phyloP scores from a whole-genome alignment of 768 basidiomycete species.

The Trametes cubensis region DNA sequence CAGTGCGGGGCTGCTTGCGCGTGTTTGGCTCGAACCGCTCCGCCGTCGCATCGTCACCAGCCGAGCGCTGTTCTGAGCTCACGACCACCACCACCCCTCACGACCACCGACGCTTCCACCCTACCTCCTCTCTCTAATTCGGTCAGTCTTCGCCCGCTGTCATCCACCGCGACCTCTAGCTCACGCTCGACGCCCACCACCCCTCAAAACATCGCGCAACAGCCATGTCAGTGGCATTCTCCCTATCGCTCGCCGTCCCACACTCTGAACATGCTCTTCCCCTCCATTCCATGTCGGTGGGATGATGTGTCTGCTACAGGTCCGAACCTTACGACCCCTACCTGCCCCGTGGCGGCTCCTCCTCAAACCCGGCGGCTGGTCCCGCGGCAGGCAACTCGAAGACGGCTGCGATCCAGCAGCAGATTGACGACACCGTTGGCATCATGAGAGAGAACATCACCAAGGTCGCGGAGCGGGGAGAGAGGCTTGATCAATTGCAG shows the following conservation, averaged over 20 bases:
- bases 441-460: conserved; percentile 99
- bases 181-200: conserved; percentile 2
- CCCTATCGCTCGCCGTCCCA: conserved; percentile 14
- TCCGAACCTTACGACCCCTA: conserved; percentile 99
- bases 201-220: conserved; percentile 12
- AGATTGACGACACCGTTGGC: conserved; percentile 95
- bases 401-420: conserved; percentile 94
- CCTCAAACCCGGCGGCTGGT: conserved; percentile 52
- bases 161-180: neutral
- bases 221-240: conserved; percentile 28
- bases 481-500: conserved; percentile 89
- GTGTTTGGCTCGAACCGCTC: conserved; percentile 21
- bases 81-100: conserved; percentile 22
- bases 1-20: conserved; percentile 26
- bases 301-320: conserved; percentile 47
- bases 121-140: conserved; percentile 19
- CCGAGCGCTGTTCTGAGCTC: conserved; percentile 13
- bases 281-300: neutral
- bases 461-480: conserved; percentile 93
- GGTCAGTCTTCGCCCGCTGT: conserved; percentile 18
- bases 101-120: conserved; percentile 23
- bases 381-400: conserved; percentile 68
- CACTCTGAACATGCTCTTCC: conserved; percentile 12
- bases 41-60: conserved; percentile 25
- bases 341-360: conserved; percentile 80